Conservation (phyloP, 2,329 filamentous ascomycete species). For the Aspergillus quadrilineatus region DNA sequence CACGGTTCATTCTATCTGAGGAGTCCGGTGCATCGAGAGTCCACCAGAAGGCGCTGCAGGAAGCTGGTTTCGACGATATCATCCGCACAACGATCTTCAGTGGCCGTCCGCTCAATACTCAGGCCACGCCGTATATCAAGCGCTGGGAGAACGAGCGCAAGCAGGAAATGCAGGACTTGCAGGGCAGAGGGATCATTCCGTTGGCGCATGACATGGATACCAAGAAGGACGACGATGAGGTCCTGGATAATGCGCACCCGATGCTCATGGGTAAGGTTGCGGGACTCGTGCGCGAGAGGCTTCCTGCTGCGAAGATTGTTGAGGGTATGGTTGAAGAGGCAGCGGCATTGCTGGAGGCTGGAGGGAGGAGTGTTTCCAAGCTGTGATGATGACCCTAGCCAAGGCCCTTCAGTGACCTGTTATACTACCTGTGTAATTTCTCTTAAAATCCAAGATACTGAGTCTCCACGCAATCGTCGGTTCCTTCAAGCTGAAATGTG, state of each 20-base stretch:
- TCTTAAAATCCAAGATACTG: no score
- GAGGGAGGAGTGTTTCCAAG: slow-evolving; percentile 1
- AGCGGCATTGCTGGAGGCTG: slow-evolving; percentile 59
- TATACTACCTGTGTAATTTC: background rate
- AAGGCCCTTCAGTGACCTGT: background rate
- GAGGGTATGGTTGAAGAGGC: slow-evolving; percentile 91
- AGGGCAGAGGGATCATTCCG: slow-evolving; percentile 82
- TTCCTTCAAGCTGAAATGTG: no score
- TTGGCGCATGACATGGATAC: slow-evolving; percentile 92
- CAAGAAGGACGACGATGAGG: slow-evolving; percentile 72
- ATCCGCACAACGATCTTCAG: slow-evolving; percentile 98
- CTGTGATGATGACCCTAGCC: background rate
- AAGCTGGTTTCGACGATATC: slow-evolving; percentile 90
- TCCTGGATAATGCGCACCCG: slow-evolving; percentile 85
- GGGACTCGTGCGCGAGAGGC: slow-evolving; percentile 88
- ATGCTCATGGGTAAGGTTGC: slow-evolving; percentile 97
- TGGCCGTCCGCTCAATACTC: slow-evolving; percentile 29
- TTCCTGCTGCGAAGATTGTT: slow-evolving; percentile 84
- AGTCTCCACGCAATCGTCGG: no score
- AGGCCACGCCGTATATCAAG: slow-evolving; percentile 67
- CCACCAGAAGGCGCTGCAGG: slow-evolving; percentile 93
- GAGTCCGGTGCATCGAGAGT: slow-evolving; percentile 91
- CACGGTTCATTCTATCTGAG: slow-evolving; percentile 87
- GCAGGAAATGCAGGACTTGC: slow-evolving; percentile 88
- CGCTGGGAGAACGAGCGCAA: slow-evolving; percentile 95